Evolutionary conservation across 306 rosid genomes (phyloP).

Genomic region (Citrullus amarus): DNA sequence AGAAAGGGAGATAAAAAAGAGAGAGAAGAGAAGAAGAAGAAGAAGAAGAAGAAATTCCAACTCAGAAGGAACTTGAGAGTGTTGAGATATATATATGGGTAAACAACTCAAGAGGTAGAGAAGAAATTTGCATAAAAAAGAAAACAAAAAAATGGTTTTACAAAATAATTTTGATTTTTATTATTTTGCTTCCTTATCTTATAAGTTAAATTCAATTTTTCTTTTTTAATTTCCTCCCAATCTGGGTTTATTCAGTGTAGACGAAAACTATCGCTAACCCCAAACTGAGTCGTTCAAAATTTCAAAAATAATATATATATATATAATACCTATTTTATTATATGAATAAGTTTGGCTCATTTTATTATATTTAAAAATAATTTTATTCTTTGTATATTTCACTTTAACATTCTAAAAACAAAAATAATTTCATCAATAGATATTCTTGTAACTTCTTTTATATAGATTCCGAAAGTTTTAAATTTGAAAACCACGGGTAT

Average conservation of each 20-base stretch:
- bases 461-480: too few species aligned
- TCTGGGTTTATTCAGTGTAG: not conserved
- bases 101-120: not conserved
- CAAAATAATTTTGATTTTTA: not conserved
- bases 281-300: too few species aligned
- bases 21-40: constrained; percentile 9
- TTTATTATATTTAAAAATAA: too few species aligned
- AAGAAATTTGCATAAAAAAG: not conserved
- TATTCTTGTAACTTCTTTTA: too few species aligned
- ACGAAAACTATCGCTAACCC: too few species aligned
- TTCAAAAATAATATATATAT: too few species aligned
- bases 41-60: constrained; percentile 33
- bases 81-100: constrained; percentile 7
- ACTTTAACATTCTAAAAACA: too few species aligned
- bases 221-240: not conserved
- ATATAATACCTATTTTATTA: too few species aligned
- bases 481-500: too few species aligned
- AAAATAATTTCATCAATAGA: too few species aligned
- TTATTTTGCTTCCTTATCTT: not conserved
- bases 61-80: constrained; percentile 20
- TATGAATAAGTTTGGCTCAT: too few species aligned
- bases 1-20: constrained; percentile 7
- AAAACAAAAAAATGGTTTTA: not conserved
- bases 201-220: not conserved
- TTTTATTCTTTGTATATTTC: too few species aligned